Evolutionary conservation across 2,329 filamentous ascomycete species (phyloP).

Genomic region (Fusarium nematophilum): DNA sequence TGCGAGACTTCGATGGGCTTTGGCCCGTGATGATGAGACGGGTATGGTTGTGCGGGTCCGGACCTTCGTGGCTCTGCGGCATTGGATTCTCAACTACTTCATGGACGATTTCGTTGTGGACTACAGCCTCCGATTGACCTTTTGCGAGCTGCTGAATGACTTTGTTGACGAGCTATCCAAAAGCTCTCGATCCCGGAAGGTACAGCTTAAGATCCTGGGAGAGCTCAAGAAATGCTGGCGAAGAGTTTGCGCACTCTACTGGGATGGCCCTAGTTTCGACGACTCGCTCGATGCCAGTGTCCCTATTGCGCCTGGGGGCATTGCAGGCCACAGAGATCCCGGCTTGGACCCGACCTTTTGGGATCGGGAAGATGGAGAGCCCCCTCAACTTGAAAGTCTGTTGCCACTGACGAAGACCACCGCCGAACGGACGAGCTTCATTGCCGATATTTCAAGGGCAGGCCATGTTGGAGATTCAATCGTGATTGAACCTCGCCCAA

Average conservation of each 20-base stretch:
- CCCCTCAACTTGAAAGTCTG: conserved; percentile 58
- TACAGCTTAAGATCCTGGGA: conserved; percentile 83
- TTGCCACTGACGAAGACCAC: conserved; percentile 45
- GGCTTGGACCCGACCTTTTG: conserved; percentile 66
- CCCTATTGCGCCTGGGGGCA: conserved; percentile 81
- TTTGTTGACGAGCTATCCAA: conserved; percentile 67
- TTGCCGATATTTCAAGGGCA: conserved; percentile 58
- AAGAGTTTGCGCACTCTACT: conserved; percentile 87
- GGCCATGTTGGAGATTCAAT: conserved; percentile 61
- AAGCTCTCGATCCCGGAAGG: conserved; percentile 58
- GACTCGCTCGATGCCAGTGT: conserved; percentile 70
- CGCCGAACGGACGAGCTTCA: conserved; percentile 53
- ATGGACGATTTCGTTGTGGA: conserved; percentile 90
- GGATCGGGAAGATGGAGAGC: conserved; percentile 58
- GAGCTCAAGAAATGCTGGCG: conserved; percentile 99
- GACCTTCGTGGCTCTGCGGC: conserved; percentile 92
- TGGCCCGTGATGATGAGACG: conserved; percentile 81
- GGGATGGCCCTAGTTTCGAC: conserved; percentile 79
- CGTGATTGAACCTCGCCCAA: conserved; percentile 57
- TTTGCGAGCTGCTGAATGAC: conserved; percentile 84
- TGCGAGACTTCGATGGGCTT: conserved; percentile 86
- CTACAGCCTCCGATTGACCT: conserved; percentile 77
- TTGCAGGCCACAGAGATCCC: conserved; percentile 69
- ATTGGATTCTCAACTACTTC: conserved; percentile 99
- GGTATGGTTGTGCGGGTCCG: conserved; percentile 95